phyloP scores from a whole-genome alignment of 164 flowering plant genomes.

The Vitis riparia region DNA sequence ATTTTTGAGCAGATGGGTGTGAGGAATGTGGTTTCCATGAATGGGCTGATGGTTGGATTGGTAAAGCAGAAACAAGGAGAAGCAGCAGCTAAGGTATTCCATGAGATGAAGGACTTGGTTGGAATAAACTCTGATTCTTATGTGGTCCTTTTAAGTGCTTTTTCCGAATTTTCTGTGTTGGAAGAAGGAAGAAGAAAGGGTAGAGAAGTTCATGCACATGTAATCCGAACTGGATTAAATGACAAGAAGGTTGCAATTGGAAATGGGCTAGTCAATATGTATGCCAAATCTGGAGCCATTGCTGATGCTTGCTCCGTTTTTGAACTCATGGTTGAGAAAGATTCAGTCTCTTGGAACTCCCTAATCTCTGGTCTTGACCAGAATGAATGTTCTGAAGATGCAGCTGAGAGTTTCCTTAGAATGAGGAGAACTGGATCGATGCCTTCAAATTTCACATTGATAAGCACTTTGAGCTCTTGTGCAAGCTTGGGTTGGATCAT shows the following conservation, averaged over 20 bases:
- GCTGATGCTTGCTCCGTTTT: slow-evolving; percentile 55
- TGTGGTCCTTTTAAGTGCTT: slow-evolving; percentile 69
- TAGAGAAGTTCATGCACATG: slow-evolving; percentile 70
- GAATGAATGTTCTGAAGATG: slow-evolving; percentile 59
- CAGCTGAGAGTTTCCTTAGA: slow-evolving; percentile 37
- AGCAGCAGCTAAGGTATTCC: slow-evolving; percentile 60
- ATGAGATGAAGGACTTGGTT: slow-evolving; percentile 48
- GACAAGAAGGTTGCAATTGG: slow-evolving; percentile 49
- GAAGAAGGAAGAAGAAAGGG: slow-evolving; percentile 68
- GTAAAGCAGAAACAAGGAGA: slow-evolving; percentile 65
- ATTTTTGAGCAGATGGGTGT: slow-evolving; percentile 61
- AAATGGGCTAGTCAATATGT: slow-evolving; percentile 81
- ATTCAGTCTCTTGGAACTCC: slow-evolving; percentile 84
- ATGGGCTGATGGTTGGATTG: slow-evolving; percentile 87
- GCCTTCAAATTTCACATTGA: slow-evolving; percentile 71
- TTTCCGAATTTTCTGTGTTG: slow-evolving; percentile 46
- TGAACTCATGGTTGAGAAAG: slow-evolving; percentile 51
- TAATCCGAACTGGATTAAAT: slow-evolving; percentile 48
- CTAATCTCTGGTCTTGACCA: slow-evolving; percentile 86
- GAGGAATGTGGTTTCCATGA: slow-evolving; percentile 72
- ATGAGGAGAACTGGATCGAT: slow-evolving; percentile 56
- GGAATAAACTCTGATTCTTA: slow-evolving; percentile 56
- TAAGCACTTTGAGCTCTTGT: slow-evolving; percentile 84
- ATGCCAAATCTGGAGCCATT: slow-evolving; percentile 73
- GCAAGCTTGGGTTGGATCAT: slow-evolving; percentile 56